phyloP scores from a whole-genome alignment of 192 early-diverging fungal species.

The Coemansia sp. region DNA sequence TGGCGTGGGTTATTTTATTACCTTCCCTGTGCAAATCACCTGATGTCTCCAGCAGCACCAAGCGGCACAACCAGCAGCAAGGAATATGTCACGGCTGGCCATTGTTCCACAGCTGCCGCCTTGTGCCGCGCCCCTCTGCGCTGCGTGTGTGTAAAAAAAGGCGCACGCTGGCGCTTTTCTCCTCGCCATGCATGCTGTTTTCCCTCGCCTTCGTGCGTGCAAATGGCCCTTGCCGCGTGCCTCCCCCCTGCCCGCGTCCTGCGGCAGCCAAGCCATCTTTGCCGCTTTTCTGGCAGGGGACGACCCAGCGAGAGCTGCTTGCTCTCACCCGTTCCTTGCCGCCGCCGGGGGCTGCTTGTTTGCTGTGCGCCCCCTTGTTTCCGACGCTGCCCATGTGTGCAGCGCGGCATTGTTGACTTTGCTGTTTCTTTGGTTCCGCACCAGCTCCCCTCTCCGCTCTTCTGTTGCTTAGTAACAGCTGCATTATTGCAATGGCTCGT shows the following conservation, averaged over 20 bases:
- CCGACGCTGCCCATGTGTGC: background rate
- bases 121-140: background rate
- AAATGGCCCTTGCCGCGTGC: background rate
- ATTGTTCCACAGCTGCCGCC: slow-evolving; percentile 6
- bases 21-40: slow-evolving; percentile 10
- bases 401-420: background rate
- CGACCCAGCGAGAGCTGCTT: background rate
- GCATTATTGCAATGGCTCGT: background rate
- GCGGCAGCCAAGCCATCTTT: slow-evolving; percentile 1
- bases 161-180: slow-evolving; percentile 8
- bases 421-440: background rate
- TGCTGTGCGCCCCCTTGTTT: background rate
- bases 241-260: background rate
- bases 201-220: background rate
- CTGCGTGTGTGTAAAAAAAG: background rate
- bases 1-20: slow-evolving; percentile 4
- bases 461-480: background rate
- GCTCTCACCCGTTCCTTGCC: too few relatives aligned
- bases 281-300: background rate
- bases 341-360: too few relatives aligned
- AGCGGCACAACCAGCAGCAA: background rate
- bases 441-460: background rate
- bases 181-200: slow-evolving; percentile 3
- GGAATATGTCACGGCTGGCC: slow-evolving; percentile 4
- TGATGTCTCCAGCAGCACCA: slow-evolving; percentile 4